A percentile compares a stretch with the other conserved stretches of the same genome.
These are phyloP conservation scores for Mycosphaerella arachidis DNA, from an alignment of 2,329 filamentous ascomycete species.

Conservation along the genomic window DNA sequence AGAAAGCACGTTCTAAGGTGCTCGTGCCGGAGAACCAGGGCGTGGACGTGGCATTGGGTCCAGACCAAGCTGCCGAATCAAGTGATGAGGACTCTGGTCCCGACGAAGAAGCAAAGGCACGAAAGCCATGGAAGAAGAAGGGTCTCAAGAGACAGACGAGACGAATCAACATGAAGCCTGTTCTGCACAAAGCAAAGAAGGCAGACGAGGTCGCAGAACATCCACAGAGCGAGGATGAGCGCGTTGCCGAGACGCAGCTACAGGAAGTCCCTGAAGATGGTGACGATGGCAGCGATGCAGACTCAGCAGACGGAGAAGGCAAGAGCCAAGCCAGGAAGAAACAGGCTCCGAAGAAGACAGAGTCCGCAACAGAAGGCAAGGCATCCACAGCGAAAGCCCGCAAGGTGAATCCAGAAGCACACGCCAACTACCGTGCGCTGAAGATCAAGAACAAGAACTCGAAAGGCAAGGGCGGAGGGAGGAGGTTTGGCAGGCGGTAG, in stretches of 20 bases:
- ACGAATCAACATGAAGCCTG: conserved; percentile 52
- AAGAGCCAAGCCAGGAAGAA: conserved; percentile 2
- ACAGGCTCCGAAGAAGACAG: conserved; percentile 2
- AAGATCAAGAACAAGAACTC: conserved; percentile 50
- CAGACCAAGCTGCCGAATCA: conserved; percentile 37
- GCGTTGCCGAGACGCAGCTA: conserved; percentile 22
- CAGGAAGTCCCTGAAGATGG: not conserved
- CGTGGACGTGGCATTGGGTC: conserved; percentile 42
- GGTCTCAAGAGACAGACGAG: conserved; percentile 75
- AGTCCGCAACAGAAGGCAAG: not conserved
- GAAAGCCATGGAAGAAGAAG: conserved; percentile 73
- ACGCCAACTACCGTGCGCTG: conserved; percentile 46
- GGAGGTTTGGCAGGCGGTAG: conserved; percentile 29
- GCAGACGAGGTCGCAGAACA: conserved; percentile 17
- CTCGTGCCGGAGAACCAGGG: conserved; percentile 42
- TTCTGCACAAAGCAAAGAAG: conserved; percentile 30
- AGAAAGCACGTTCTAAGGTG: conserved; percentile 30
- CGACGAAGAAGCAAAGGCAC: conserved; percentile 36
- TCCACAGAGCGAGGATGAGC: conserved; percentile 13
- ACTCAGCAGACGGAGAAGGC: conserved; percentile 3
- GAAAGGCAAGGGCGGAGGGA: conserved; percentile 40
- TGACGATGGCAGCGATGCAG: conserved; percentile 1
- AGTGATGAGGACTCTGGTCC: conserved; percentile 56
- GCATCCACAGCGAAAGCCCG: conserved; percentile 37
- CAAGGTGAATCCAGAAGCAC: conserved; percentile 44